Evolutionary conservation across 2,329 filamentous ascomycete species (phyloP), one percentile per base, ranked within the genome.

Genomic region (Sclerotiophoma versabilis): DNA sequence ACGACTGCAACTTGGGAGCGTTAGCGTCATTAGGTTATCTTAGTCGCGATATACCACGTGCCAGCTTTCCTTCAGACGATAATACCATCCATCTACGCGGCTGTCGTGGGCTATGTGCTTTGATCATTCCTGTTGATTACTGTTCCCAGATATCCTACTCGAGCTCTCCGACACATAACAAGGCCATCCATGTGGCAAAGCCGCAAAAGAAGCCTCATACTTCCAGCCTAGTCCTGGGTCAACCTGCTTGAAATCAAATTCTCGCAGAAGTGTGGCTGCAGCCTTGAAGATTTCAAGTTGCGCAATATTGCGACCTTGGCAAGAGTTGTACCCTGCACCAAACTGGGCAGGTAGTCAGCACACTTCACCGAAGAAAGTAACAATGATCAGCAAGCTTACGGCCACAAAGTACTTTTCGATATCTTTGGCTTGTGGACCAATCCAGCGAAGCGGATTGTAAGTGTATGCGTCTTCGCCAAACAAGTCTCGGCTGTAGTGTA

Each of bases 241-340:
- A 0, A 73, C 59, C 29, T 67, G 59, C 27, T 65, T 52, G 36
- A 77, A 60, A 1, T 75, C 68, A 44, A 69, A 76, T 36, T 76
- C 70, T 8, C 69, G 58, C 2, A 75, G 34, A 8, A 76, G 38
- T 4, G 68, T 73, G 2, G 72, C 65, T 2, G 65, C 48, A n/a
- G 73, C 56, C 55, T 78, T 77, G 17, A 58, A 65, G 5, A 76
- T 51, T 58, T 77, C 69, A 27, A 77, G 57, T 36, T 70, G 65
- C 8, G 73, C 74, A 5, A 77, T 62, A 33, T 76, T 69, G 15
- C 68, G 68, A 0, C 75, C 75, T 15, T 70, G 69, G 41, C 74
- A 78, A 34, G 65, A 61, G 20, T 68, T 71, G 33, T 76, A 76
- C 7, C 76, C 74, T 5, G 70, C 70, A 19, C 74, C 74, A 57